A percentile compares a stretch with the other conserved stretches of the same genome.
Conservation (phyloP, 2,329 filamentous ascomycete genomes). For the Microsporum audouinii region DNA sequence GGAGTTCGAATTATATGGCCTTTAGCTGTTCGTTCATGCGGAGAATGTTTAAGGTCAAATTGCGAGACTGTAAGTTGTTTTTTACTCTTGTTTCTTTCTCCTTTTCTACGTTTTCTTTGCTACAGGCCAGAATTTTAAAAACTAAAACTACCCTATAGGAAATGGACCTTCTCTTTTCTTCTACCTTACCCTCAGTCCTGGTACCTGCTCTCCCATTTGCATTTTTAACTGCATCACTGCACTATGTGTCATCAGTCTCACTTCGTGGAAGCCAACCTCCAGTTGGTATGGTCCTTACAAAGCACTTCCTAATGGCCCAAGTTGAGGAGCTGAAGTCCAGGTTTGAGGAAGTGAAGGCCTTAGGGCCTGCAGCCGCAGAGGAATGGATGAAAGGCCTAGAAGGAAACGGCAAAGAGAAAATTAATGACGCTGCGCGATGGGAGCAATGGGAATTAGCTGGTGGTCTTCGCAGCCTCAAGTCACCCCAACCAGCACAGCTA, state of each 20-base stretch:
- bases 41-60: slow-evolving; percentile 49
- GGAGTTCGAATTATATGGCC: slow-evolving; percentile 58
- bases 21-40: slow-evolving; percentile 57
- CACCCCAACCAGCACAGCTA: neutral
- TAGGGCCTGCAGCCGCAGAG: slow-evolving; percentile 57
- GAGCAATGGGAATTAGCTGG: slow-evolving; percentile 56
- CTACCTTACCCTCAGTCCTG: slow-evolving; percentile 48
- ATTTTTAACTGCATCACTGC: slow-evolving; percentile 50
- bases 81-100: neutral
- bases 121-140: slow-evolving; percentile 11
- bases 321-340: slow-evolving; percentile 52
- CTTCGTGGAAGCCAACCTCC: slow-evolving; percentile 41
- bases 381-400: slow-evolving; percentile 72
- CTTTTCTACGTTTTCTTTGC: slow-evolving; percentile 2
- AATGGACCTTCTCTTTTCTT: slow-evolving; percentile 54
- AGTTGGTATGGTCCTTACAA: slow-evolving; percentile 44
- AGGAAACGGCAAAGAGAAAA: slow-evolving; percentile 47
- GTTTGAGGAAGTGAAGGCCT: slow-evolving; percentile 51
- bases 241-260: slow-evolving; percentile 47
- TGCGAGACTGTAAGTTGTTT: slow-evolving; percentile 54
- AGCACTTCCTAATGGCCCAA: slow-evolving; percentile 54
- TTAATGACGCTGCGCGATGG: slow-evolving; percentile 56
- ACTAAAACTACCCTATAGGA: slow-evolving; percentile 44
- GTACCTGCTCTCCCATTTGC: slow-evolving; percentile 59
- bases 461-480: slow-evolving; percentile 16